Base-by-base conservation (phyloP, 306 rosid species). In the Medicago ruthenica region DNA sequence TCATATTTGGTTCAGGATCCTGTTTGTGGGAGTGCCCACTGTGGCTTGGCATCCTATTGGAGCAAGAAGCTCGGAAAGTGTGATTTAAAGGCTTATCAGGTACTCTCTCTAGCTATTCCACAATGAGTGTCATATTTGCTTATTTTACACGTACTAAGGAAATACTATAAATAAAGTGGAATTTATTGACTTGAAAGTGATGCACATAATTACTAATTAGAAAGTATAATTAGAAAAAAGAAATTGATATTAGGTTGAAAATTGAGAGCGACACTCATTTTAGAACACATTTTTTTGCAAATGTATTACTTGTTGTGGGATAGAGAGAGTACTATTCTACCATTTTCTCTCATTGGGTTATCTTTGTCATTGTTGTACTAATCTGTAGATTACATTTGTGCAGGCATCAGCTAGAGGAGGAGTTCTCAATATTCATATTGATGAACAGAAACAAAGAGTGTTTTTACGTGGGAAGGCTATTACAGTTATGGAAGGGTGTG, bases 361-460 rank as follows among this genome's bases (percentile, higher is more conserved):
- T 55, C 53, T 41, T 36, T 76, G 74, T 64, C 27, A 64, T 31
- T 27, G 18, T 70, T 3, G 4, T 41, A 36, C 14, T 69, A 48
- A 82, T 22, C 1, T 31, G 2, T 59, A 34, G 24, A 41, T 75
- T 51, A 50, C 36, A 20, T 75, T 16, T 79, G 70, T 15, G 36
- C 73, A 91, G 98, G 96, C 97, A 69, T 93, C 98, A 24, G 78
- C 82, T 0, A 85, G 96, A 75, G 89, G 98, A 12, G 98, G 93
- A 80, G 85, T 61, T 67, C n/a, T 93, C 50, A 60, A 80, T 54
- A 67, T 88, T 77, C 93, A 81, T 86, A 9, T 83, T 15, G 92
- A 91, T 37, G 89, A 91, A 70, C 81, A 84, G 83, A 88, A 80
- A 31, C 90, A 87, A 48, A 87, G 90, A 55, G 96, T 93, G 48